Evolutionary conservation across 345 rosid genomes (phyloP), one percentile per base, ranked within the genome.

Genomic region (Murraya koenigii): DNA sequence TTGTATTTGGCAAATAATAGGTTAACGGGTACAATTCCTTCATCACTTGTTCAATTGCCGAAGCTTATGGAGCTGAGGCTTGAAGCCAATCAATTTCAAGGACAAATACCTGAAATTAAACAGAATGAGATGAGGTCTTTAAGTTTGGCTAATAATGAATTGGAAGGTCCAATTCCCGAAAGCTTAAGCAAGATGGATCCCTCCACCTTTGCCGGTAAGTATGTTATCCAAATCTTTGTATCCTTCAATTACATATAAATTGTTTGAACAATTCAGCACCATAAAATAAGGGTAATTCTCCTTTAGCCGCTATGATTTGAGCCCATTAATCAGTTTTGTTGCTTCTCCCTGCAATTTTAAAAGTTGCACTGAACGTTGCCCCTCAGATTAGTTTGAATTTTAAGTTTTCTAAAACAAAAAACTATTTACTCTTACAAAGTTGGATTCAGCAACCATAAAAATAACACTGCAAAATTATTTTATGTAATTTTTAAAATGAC

Each of bases 161-260:
- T 93, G 72, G 93, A 81, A 58, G 97, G 97, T 77, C 90, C 87
- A 6, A 91, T 93, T 36, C 97, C 97, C 19, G 56, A 69, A 72
- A 78, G 87, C 79, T 84, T 93, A 25, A 77, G 83, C 55, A 72
- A 66, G 36, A 73, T 89, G 86, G 77, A 30, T 72, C 63, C 91
- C 22, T 83, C 79, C 47, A 79, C 87, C 0, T 93, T 93, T 78
- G 79, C 95, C 77, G 97, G 97, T 91, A 74, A 61, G 22, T 67
- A n/a, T 36, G 22, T 23, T 26, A 20, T 36, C 9, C 6, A 1
- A 52, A 2, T 6, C 25, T 61, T 15, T 10, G 5, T 13, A 44
- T 22, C 13, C 3, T 20, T 72, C 10, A 8, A 1, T 62, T 25
- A 25, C 65, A 61, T 61, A 54, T 58, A 35, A 23, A 68, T 30